Evolutionary conservation across 371 early-diverging fungal species (phyloP).

Genomic region (Mucor lusitanicus): DNA sequence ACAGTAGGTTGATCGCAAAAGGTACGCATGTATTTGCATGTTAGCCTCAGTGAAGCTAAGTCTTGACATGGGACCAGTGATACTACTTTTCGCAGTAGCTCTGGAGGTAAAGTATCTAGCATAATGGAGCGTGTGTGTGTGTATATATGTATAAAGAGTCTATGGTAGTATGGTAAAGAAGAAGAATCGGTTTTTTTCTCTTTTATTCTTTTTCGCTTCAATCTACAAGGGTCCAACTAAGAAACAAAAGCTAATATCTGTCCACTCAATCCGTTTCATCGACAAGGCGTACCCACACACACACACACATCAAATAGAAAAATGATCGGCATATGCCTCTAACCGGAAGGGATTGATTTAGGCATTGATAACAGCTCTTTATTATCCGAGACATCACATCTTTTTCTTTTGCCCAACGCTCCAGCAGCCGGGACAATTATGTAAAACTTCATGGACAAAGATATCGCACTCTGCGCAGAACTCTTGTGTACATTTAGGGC

Average conservation of each 20-base stretch:
- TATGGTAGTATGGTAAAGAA: background rate
- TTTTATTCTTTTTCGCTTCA: background rate
- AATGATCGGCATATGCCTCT: background rate
- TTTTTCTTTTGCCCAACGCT: slow-evolving; percentile 31
- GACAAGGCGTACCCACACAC: background rate
- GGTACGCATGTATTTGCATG: slow-evolving; percentile 13
- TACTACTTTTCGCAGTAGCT: slow-evolving; percentile 16
- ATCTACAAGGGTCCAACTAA: slow-evolving; percentile 10
- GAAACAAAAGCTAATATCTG: background rate
- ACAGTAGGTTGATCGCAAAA: slow-evolving; percentile 18
- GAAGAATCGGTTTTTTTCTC: background rate
- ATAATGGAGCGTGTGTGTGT: background rate
- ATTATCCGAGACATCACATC: slow-evolving; percentile 16
- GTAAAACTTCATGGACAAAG: slow-evolving; percentile 91
- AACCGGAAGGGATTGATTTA: background rate
- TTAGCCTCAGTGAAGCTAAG: slow-evolving; percentile 9
- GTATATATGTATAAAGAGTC: background rate
- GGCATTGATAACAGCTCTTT: background rate
- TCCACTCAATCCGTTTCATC: background rate
- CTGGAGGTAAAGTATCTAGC: slow-evolving; percentile 20
- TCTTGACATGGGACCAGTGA: slow-evolving; percentile 22
- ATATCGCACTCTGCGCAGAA: slow-evolving; percentile 95
- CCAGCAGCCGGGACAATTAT: slow-evolving; percentile 92
- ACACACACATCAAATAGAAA: background rate
- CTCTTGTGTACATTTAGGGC: slow-evolving; percentile 76